Base-by-base conservation (phyloP, 2,329 filamentous ascomycete genomes). In the Fusarium dimerum region DNA sequence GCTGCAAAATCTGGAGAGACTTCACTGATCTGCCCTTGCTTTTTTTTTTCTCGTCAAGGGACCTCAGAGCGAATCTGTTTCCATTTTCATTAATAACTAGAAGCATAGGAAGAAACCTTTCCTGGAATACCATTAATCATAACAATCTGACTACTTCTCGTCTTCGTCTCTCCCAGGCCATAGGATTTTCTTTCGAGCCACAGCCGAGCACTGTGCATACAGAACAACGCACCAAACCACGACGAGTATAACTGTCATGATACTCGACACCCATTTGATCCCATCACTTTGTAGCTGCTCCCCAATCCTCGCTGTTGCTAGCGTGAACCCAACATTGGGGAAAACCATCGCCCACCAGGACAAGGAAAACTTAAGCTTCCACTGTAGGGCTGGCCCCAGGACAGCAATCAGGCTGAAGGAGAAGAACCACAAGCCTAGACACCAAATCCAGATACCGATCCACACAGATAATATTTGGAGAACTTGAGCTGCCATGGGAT, bases 291-390 rank as follows among this genome's bases (percentile, higher is more conserved):
- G 54, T n/a, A 66, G 43, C 26, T 65, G 57, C 20, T 66, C 42
- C 1, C 63, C 62, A 8, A 66, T 66, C n/a, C 41, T 50, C 1
- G 45, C 61, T 3, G 64, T 66, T 4, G 62, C 64, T 10, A 66
- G 51, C 1, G 57, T 55, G 17, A 64, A 66, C 6, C 64, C 64
- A 6, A 66, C 52, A n/a, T 65, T 66, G 6, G 64, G 62, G n/a
- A 66, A 66, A 7, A 66, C 56, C 40, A 66, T 55, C 7, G 64
- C 61, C 62, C 64, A 66, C 64, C 64, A 66, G 4, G 59, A 48
- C 61, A 66, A 60, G n/a, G 62, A 63, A 12, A 60, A 66, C 8
- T 61, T 51, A 7, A 66, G 41, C 26, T 48, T 62, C 51, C 51
- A 57, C 11, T 50, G 54, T 1, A 54, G 15, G 1, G 50, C 51